Conservation (phyloP, 2,329 filamentous ascomycete species). For the Ramichloridium luteum region DNA sequence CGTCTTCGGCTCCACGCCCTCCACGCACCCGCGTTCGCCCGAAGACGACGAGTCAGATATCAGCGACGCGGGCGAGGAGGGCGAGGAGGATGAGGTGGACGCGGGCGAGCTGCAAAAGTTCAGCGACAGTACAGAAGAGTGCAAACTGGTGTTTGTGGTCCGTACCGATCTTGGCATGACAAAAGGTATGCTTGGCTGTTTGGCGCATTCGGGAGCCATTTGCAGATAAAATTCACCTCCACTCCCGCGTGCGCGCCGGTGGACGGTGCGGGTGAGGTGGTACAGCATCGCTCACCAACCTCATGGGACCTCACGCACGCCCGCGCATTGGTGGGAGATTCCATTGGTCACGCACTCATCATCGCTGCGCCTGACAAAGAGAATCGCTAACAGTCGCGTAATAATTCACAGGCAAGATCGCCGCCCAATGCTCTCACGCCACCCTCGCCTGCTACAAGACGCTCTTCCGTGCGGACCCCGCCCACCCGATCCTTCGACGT, state of each 20-base stretch:
- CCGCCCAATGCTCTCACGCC: constrained; percentile 89
- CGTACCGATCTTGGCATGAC: constrained; percentile 94
- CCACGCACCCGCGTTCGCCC: constrained; percentile 17
- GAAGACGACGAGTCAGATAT: constrained; percentile 25
- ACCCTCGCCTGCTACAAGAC: constrained; percentile 94
- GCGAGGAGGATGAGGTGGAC: constrained; percentile 26
- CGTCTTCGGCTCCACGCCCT: constrained; percentile 46
- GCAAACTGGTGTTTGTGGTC: constrained; percentile 87
- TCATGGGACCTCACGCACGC: too few relatives aligned
- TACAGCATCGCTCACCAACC: too few relatives aligned
- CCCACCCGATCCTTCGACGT: constrained; percentile 55
- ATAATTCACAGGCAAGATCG: constrained; percentile 80
- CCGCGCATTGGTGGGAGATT: too few relatives aligned
- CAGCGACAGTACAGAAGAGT: constrained; percentile 55
- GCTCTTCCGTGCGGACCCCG: constrained; percentile 44
- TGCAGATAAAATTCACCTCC: constrained; percentile 3
- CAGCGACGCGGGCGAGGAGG: constrained; percentile 25
- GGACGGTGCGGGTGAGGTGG: too few relatives aligned
- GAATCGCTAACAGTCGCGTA: too few relatives aligned
- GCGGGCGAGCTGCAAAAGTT: constrained; percentile 37
- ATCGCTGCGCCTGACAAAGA: too few relatives aligned
- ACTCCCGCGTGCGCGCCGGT: too few relatives aligned
- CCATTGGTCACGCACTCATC: too few relatives aligned
- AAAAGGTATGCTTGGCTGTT: constrained; percentile 53
- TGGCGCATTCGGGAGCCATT: constrained; percentile 7